phyloP scores from a whole-genome alignment of 768 basidiomycete species.

The Lactarius trivialis region DNA sequence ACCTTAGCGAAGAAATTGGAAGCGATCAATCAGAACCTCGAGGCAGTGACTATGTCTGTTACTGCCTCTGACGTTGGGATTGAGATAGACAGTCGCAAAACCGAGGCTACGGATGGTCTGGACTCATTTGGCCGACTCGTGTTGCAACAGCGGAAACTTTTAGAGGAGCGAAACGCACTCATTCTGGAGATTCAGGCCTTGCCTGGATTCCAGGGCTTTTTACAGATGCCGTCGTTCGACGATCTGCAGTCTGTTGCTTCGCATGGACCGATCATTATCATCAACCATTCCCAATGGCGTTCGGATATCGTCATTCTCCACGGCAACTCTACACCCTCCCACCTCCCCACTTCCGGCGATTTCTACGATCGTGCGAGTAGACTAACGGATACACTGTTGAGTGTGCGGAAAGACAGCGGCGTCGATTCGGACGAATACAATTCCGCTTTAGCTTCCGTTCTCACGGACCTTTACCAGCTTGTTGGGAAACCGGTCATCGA shows the following conservation, averaged over 20 bases:
- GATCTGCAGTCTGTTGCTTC: constrained; percentile 1
- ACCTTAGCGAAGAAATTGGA: not conserved
- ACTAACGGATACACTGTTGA: not conserved
- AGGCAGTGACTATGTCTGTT: not conserved
- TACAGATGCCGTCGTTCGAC: not conserved
- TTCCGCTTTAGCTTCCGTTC: not conserved
- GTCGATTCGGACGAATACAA: not conserved
- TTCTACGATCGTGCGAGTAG: not conserved
- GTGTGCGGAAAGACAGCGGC: not conserved
- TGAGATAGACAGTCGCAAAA: not conserved
- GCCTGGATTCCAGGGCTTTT: not conserved
- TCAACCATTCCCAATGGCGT: not conserved
- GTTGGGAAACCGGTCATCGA: constrained; percentile 10
- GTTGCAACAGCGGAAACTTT: not conserved
- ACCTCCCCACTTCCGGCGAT: not conserved
- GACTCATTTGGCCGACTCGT: not conserved
- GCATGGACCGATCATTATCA: not conserved
- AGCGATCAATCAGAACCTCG: not conserved
- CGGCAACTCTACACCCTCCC: constrained; percentile 49
- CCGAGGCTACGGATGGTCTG: not conserved
- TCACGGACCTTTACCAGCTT: not conserved
- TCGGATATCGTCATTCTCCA: not conserved
- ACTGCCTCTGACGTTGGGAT: not conserved
- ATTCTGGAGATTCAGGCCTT: not conserved
- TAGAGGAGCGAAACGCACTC: not conserved